These are phyloP conservation scores for Fonsecaea erecta DNA, from an alignment of 2,329 filamentous ascomycete genomes.

Conservation along the genomic window DNA sequence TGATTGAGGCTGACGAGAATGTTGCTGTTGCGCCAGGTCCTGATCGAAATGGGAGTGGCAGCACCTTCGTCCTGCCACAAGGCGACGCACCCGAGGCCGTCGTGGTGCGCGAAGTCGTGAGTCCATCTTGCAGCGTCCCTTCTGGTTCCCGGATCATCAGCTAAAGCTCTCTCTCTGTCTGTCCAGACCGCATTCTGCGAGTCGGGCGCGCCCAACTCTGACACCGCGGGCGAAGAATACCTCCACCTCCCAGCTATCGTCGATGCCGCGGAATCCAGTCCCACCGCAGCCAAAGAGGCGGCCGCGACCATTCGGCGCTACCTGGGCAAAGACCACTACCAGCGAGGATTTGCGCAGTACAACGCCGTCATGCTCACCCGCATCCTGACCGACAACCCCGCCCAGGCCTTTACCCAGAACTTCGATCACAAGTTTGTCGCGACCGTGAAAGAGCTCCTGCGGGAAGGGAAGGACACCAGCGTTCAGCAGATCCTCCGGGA, in stretches of 20 bases:
- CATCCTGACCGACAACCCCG: constrained; percentile 91
- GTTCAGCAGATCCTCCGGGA: constrained; percentile 87
- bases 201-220: constrained; percentile 61
- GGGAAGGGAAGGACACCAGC: constrained; percentile 70
- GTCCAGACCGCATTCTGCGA: constrained; percentile 79
- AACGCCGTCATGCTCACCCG: constrained; percentile 95
- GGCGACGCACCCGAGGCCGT: constrained; percentile 48
- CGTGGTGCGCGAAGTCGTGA: constrained; percentile 49
- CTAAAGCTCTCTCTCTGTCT: background rate
- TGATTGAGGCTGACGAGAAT: constrained; percentile 20
- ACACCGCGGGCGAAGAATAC: constrained; percentile 77
- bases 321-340: constrained; percentile 71
- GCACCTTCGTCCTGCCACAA: constrained; percentile 25
- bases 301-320: constrained; percentile 81
- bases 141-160: constrained; percentile 4
- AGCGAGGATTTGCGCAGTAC: constrained; percentile 77
- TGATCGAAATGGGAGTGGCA: constrained; percentile 25
- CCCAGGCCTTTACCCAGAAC: constrained; percentile 86
- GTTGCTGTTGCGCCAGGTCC: constrained; percentile 20
- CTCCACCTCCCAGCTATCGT: constrained; percentile 92
- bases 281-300: constrained; percentile 79
- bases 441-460: constrained; percentile 74
- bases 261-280: constrained; percentile 91
- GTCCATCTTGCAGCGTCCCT: constrained; percentile 35
- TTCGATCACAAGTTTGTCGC: constrained; percentile 83